These are phyloP conservation scores for Pythium monospermum DNA, from an alignment of 352 stramenopile genomes.

Conservation along the genomic window DNA sequence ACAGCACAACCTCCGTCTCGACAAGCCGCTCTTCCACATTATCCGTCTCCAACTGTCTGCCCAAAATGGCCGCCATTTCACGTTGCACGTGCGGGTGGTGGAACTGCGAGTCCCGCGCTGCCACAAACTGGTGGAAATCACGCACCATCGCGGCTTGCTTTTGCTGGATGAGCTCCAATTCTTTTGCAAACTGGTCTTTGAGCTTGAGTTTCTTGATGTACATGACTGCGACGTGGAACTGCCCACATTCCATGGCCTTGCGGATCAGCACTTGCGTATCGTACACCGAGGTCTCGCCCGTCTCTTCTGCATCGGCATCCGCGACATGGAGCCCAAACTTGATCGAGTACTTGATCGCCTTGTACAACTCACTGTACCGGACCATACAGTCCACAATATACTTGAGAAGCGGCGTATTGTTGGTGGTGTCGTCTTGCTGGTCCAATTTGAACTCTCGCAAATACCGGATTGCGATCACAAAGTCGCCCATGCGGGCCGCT, in stretches of 20 bases:
- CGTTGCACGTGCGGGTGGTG: conserved; percentile 37
- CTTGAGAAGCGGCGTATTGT: conserved; percentile 34
- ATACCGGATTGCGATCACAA: conserved; percentile 58
- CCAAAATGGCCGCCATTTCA: conserved; percentile 36
- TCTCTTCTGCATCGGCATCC: conserved; percentile 28
- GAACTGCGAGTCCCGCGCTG: conserved; percentile 41
- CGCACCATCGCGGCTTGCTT: conserved; percentile 38
- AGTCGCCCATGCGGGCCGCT: conserved; percentile 54
- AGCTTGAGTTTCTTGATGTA: conserved; percentile 84
- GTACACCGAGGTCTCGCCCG: conserved; percentile 35
- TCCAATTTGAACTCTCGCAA: conserved; percentile 79
- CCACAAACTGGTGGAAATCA: conserved; percentile 61
- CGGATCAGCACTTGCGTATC: conserved; percentile 47
- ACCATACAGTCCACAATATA: conserved; percentile 68
- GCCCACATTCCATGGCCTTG: conserved; percentile 47
- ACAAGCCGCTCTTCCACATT: conserved; percentile 45
- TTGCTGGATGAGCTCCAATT: conserved; percentile 57
- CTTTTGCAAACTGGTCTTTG: conserved; percentile 44
- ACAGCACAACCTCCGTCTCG: conserved; percentile 52
- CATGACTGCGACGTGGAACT: conserved; percentile 66
- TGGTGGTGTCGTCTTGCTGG: conserved; percentile 28
- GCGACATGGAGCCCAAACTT: conserved; percentile 58
- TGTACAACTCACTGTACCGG: conserved; percentile 75
- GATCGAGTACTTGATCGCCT: conserved; percentile 85
- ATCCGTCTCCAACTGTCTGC: conserved; percentile 32